A percentile compares a stretch with the other conserved stretches of the same genome.
Evolutionary conservation across 2,329 filamentous ascomycete genomes (phyloP).

Genomic region (Botrytis pseudocinerea): DNA sequence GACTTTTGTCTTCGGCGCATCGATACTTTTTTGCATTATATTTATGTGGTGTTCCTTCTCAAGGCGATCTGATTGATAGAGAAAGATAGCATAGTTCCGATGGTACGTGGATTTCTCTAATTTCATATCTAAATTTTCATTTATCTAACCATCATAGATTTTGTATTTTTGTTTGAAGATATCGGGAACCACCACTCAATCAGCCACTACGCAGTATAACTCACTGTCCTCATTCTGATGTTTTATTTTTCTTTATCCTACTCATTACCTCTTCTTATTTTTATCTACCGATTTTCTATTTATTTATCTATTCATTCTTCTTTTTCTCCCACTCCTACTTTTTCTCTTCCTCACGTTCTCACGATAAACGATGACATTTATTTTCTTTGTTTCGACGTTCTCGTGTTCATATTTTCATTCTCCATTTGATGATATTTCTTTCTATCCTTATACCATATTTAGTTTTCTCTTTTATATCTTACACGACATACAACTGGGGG

Average conservation of each 20-base stretch:
- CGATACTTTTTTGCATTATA: not conserved
- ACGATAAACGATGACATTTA: not conserved
- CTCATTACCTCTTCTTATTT: not conserved
- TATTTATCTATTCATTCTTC: not conserved
- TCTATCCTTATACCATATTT: slow-evolving; percentile 1
- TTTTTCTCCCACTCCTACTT: not conserved
- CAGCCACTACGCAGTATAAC: not conserved
- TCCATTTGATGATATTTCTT: not conserved
- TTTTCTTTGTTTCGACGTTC: not conserved
- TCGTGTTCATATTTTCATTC: not conserved
- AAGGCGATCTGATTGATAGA: not conserved
- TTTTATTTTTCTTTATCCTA: not conserved
- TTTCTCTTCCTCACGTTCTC: not conserved
- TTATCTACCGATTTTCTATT: not conserved
- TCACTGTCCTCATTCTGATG: not conserved
- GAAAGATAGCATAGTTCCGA: not conserved
- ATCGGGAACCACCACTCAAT: not conserved
- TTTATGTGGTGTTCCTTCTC: not conserved
- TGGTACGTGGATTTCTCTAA: not conserved
- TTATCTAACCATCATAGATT: not conserved
- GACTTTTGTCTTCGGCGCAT: too few relatives aligned
- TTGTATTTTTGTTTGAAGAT: not conserved
- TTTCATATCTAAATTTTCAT: not conserved
- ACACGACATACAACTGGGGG: too few relatives aligned
- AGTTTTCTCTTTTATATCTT: not conserved